Conservation (phyloP, 306 rosid genomes). For the Datisca glomerata region DNA sequence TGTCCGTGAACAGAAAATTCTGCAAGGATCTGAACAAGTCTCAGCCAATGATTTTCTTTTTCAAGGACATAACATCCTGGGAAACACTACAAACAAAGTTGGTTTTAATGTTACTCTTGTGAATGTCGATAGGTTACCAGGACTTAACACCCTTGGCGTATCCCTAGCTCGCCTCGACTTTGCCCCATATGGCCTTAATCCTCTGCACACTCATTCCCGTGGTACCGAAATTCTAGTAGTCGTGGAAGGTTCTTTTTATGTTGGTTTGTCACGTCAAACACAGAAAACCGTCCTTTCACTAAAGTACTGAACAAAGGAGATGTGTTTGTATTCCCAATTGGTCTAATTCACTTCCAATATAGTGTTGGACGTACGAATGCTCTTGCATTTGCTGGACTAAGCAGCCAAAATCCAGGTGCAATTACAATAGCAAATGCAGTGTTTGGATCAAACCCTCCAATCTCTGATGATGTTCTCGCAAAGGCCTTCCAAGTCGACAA, state of each 20-base stretch:
- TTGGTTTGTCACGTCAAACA: constrained; percentile 10
- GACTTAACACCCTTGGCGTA: constrained; percentile 12
- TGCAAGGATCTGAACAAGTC: constrained; percentile 5
- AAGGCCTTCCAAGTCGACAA: constrained; percentile 12
- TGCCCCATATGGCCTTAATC: constrained; percentile 8
- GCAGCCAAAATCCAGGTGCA: constrained; percentile 10
- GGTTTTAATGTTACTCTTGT: constrained; percentile 4
- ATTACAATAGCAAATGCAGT: constrained; percentile 6
- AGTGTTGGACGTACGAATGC: not conserved
- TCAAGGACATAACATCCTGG: constrained; percentile 9
- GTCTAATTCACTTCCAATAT: constrained; percentile 13
- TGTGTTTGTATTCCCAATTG: constrained; percentile 9
- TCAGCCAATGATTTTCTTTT: not conserved
- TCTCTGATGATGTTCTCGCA: constrained; percentile 1
- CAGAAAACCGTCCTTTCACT: constrained; percentile 1
- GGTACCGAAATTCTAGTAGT: constrained; percentile 9
- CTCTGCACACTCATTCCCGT: constrained; percentile 9
- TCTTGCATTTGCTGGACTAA: constrained; percentile 11
- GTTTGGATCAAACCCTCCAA: constrained; percentile 3
- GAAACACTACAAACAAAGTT: not conserved
- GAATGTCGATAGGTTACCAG: constrained; percentile 7
- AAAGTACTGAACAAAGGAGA: constrained; percentile 8
- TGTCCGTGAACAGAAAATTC: constrained; percentile 9
- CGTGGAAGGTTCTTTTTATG: constrained; percentile 4
- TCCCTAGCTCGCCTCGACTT: constrained; percentile 12